These are phyloP conservation scores for Trichoderma sp. DNA, from an alignment of 2,329 filamentous ascomycete genomes.

Conservation along the genomic window DNA sequence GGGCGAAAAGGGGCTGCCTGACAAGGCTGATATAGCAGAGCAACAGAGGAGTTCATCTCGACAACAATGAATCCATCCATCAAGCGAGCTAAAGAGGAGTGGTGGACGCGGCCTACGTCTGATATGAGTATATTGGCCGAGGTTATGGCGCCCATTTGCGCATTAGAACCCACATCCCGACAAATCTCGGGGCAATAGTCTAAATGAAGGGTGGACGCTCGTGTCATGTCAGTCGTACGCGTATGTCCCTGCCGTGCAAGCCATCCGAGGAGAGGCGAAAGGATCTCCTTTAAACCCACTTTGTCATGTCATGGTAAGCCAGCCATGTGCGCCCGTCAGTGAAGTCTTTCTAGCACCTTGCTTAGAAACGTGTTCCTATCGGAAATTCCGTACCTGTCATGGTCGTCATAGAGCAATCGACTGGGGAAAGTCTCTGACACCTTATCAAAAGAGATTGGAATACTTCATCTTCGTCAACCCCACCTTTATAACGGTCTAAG, in stretches of 20 bases:
- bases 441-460: background rate
- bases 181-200: background rate
- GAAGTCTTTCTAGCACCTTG: background rate
- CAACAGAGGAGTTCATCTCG: background rate
- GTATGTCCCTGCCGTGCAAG: background rate
- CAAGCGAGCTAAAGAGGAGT: background rate
- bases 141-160: background rate
- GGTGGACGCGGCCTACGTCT: background rate
- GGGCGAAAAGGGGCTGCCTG: slow-evolving; percentile 12
- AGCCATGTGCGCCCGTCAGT: background rate
- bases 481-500: background rate
- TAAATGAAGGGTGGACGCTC: background rate
- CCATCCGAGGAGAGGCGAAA: background rate
- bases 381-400: background rate
- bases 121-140: background rate
- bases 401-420: background rate
- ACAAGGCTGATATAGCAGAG: slow-evolving; percentile 15
- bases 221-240: slow-evolving; percentile 9
- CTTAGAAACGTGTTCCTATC: background rate
- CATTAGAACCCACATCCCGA: background rate
- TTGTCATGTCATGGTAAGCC: background rate
- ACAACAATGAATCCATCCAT: slow-evolving; percentile 2
- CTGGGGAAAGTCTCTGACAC: background rate
- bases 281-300: background rate
- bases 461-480: background rate